Evolutionary conservation across 2,329 filamentous ascomycete species (phyloP).

Genomic region (Hypoxylon sp.): DNA sequence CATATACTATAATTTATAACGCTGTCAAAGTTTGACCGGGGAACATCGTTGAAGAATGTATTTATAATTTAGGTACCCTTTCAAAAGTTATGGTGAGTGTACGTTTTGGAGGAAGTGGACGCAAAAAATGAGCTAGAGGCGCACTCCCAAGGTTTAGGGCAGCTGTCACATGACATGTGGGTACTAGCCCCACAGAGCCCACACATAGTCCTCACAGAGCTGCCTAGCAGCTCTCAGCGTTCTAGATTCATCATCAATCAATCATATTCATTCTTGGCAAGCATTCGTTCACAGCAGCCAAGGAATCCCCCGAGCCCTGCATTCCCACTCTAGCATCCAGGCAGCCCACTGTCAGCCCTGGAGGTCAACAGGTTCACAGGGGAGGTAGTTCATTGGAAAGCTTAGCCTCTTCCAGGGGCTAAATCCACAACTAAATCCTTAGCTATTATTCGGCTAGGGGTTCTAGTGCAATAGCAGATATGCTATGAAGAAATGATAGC

Average conservation of each 20-base stretch:
- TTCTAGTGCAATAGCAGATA: too few species aligned
- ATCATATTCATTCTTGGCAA: too few species aligned
- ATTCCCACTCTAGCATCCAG: background rate
- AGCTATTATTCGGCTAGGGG: too few species aligned
- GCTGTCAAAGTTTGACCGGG: background rate
- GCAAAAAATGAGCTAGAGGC: background rate
- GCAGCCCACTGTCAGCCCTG: too few species aligned
- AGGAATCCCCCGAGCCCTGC: background rate
- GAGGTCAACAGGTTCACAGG: background rate
- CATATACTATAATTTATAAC: background rate
- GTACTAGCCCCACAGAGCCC: too few species aligned
- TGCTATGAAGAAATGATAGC: too few species aligned
- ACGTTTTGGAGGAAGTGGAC: background rate
- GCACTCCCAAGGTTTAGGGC: too few species aligned
- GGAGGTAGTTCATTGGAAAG: background rate
- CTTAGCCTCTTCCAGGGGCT: background rate
- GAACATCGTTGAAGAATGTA: background rate
- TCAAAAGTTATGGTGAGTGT: background rate
- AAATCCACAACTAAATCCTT: background rate
- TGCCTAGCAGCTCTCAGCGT: too few species aligned
- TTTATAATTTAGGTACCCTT: background rate
- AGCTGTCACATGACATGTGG: too few species aligned
- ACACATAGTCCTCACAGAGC: too few species aligned
- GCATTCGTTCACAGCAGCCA: too few species aligned
- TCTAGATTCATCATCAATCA: too few species aligned